Base-by-base conservation (phyloP, 2,329 filamentous ascomycete genomes). In the Chaetothyriales sp. region DNA sequence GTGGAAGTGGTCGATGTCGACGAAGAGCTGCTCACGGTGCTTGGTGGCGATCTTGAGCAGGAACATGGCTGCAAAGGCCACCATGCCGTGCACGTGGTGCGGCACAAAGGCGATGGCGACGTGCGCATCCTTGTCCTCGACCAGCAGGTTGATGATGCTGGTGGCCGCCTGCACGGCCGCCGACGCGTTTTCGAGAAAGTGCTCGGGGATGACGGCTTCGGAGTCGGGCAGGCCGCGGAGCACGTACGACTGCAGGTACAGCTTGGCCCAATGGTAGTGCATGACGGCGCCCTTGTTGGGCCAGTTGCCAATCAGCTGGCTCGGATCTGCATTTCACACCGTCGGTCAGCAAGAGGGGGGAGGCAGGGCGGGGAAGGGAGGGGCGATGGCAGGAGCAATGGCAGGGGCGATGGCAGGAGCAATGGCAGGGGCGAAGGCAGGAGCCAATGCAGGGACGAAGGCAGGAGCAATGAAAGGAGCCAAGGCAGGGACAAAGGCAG, bases 201-300 rank as follows among this genome's bases (percentile, higher is more conserved):
- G 62, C 9, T 64, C 57, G 4, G 65, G 65, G 20, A 68, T 66
- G 4, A 57, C 54, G 15, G 55, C 60, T 47, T 69, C 68, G 13
- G 71, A 67, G 56, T 74, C 71, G 2, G 65, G 59, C 49, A 74
- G 69, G 7, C 72, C 71, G 28, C 73, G 69, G 20, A 77, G 61
- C 28, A 72, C 73, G 22, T 75, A 69, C 4, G 74, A 75, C 45
- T 74, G 71, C 7, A 77, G 63, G 46, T 75, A 72, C 18, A 77
- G 62, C 47, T 73, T 69, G 46, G 72, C 74, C 58, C 75, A 77
- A 59, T 76, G 66, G 54, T 73, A 74, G 57, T 76, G 72, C 54
- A 77, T 64, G 25, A 66, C 66, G 5, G 75, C 72, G 20, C 71
- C 73, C 61, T 74, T 74, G 50, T 70, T 69, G 18, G 74, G 74